A percentile compares a stretch with the other conserved stretches of the same genome.
These are phyloP conservation scores for Euptelea pleiosperma DNA, from an alignment of 164 flowering plant genomes.

Conservation along the genomic window DNA sequence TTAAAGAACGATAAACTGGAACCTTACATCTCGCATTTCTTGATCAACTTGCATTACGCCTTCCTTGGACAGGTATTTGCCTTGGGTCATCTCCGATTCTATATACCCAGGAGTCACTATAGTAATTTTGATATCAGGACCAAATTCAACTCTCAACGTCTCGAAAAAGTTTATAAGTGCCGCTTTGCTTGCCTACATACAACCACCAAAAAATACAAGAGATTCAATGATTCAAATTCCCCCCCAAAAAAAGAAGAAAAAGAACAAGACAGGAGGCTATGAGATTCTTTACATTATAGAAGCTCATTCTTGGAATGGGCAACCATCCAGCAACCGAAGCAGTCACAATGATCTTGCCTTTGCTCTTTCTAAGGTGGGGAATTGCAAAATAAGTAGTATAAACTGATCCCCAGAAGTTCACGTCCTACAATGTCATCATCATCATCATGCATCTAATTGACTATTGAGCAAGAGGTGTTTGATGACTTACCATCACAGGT, in stretches of 20 bases:
- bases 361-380: conserved; percentile 41
- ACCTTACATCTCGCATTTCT: conserved; percentile 45
- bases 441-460: neutral
- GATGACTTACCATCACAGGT: conserved; percentile 43
- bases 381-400: conserved; percentile 40
- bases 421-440: conserved; percentile 27
- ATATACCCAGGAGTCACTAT: conserved; percentile 52
- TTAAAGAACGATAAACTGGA: no score
- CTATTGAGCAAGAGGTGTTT: neutral
- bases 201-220: neutral
- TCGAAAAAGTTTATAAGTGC: conserved; percentile 23
- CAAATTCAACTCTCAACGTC: conserved; percentile 41
- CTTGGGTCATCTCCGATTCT: conserved; percentile 48
- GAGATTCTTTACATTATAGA: conserved; percentile 34
- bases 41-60: conserved; percentile 30
- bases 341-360: conserved; percentile 42
- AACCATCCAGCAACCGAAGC: conserved; percentile 40
- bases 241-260: no score
- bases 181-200: conserved; percentile 27
- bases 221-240: neutral
- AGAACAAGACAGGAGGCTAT: neutral
- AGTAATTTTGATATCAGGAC: conserved; percentile 38
- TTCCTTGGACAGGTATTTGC: conserved; percentile 34
- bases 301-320: conserved; percentile 31
- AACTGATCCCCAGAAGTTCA: conserved; percentile 57